A percentile compares a stretch with the other conserved stretches of the same genome.
Conservation (phyloP, 169 alveolate genomes). For the Fabrea salina region DNA sequence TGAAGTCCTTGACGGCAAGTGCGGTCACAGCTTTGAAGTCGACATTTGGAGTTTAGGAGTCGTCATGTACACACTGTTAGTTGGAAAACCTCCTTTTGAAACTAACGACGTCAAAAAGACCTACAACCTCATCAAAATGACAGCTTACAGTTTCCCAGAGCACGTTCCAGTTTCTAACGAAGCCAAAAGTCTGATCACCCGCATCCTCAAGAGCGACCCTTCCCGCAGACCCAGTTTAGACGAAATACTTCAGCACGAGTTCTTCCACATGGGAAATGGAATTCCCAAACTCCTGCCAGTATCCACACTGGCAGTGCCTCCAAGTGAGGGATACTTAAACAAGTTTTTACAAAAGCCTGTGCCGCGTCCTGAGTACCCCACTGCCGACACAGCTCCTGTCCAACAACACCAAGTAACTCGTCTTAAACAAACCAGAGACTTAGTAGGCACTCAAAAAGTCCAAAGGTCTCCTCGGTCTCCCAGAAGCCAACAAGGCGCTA, state of each 20-base stretch:
- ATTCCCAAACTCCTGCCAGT: slow-evolving; percentile 71
- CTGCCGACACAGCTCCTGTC: neutral
- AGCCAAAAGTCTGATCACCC: slow-evolving; percentile 69
- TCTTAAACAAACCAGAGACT: neutral
- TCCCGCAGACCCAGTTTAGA: slow-evolving; percentile 72
- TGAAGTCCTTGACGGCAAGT: slow-evolving; percentile 73
- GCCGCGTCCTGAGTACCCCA: neutral
- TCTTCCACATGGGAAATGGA: slow-evolving; percentile 51
- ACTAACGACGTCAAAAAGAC: slow-evolving; percentile 80
- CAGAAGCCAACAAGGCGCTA: slow-evolving; percentile 17
- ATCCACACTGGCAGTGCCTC: slow-evolving; percentile 75
- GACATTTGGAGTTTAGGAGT: slow-evolving; percentile 84
- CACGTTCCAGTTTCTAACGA: slow-evolving; percentile 61
- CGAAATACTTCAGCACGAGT: slow-evolving; percentile 71
- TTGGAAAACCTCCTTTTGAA: slow-evolving; percentile 86
- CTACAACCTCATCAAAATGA: slow-evolving; percentile 77
- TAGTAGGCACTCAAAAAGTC: neutral
- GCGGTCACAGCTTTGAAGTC: slow-evolving; percentile 75
- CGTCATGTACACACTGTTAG: slow-evolving; percentile 76
- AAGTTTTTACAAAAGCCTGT: slow-evolving; percentile 33
- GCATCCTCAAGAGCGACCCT: slow-evolving; percentile 79
- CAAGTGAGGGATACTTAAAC: slow-evolving; percentile 59
- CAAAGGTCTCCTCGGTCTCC: neutral
- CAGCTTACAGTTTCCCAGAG: slow-evolving; percentile 78
- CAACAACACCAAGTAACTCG: neutral